Percentiles rank a stretch among this genome's conserved stretches.
phyloP scores from a whole-genome alignment of 2,329 filamentous ascomycete species.

The Diaporthe caulivora region DNA sequence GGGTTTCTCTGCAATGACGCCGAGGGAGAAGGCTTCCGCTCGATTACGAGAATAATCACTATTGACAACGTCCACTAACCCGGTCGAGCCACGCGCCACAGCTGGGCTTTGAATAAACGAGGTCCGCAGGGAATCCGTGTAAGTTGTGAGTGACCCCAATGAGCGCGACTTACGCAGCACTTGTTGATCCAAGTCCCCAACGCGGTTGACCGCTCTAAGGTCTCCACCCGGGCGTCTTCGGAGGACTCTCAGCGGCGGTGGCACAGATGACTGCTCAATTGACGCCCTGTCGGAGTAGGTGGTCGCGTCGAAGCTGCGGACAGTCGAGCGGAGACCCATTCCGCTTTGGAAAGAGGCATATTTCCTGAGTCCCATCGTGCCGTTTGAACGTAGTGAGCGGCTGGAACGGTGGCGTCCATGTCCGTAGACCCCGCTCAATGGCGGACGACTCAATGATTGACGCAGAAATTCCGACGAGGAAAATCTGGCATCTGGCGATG shows the following conservation, averaged over 20 bases:
- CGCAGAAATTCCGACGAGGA: conserved; percentile 46
- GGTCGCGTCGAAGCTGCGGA: conserved; percentile 73
- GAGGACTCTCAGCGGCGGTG: conserved; percentile 72
- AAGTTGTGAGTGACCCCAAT: conserved; percentile 70
- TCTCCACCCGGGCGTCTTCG: conserved; percentile 82
- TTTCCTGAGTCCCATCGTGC: conserved; percentile 65
- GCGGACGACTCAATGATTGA: conserved; percentile 49
- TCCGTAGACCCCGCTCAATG: conserved; percentile 50
- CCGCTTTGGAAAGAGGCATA: conserved; percentile 73
- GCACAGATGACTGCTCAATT: conserved; percentile 57
- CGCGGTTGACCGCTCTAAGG: conserved; percentile 75
- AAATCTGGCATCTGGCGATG: conserved; percentile 48
- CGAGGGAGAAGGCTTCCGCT: conserved; percentile 65
- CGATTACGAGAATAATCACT: conserved; percentile 57
- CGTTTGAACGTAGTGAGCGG: conserved; percentile 61
- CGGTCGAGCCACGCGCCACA: conserved; percentile 51
- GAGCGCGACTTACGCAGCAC: conserved; percentile 67
- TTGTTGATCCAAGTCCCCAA: conserved; percentile 69
- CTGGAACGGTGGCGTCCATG: conserved; percentile 62
- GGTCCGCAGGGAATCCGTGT: conserved; percentile 70
- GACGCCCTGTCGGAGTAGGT: conserved; percentile 66
- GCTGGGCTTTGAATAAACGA: conserved; percentile 63
- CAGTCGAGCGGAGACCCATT: conserved; percentile 61
- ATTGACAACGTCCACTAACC: conserved; percentile 59
- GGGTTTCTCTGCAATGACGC: conserved; percentile 65